These are phyloP conservation scores for Calonectria henricotiae DNA, from an alignment of 2,329 filamentous ascomycete genomes.

Conservation along the genomic window DNA sequence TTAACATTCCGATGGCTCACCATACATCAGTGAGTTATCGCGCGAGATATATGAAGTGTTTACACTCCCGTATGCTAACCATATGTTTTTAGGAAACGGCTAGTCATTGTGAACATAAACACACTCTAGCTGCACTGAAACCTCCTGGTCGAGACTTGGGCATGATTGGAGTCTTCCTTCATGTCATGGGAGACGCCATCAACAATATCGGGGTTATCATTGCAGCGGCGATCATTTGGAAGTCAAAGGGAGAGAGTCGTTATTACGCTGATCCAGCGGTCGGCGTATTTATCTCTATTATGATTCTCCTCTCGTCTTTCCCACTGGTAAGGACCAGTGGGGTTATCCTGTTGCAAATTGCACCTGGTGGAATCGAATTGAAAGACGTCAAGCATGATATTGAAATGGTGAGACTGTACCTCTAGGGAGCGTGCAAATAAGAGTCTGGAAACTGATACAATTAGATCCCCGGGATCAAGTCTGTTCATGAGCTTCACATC, in stretches of 20 bases:
- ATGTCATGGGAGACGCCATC: conserved; percentile 81
- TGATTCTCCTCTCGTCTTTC: conserved; percentile 78
- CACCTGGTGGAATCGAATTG: conserved; percentile 73
- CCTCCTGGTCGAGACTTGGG: conserved; percentile 73
- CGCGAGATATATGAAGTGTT: conserved; percentile 18
- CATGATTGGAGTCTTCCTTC: conserved; percentile 80
- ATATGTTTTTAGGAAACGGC: conserved; percentile 37
- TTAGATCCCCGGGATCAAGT: conserved; percentile 77
- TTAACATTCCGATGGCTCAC: conserved; percentile 39
- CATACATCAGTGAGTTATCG: conserved; percentile 42
- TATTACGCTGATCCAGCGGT: conserved; percentile 83
- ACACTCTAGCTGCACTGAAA: conserved; percentile 55
- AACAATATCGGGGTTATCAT: conserved; percentile 85
- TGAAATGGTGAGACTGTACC: conserved; percentile 67
- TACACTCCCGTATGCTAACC: conserved; percentile 35
- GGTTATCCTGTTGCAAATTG: conserved; percentile 78
- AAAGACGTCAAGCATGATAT: conserved; percentile 79
- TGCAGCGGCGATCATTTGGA: conserved; percentile 80
- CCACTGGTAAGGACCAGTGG: conserved; percentile 77
- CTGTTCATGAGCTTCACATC: conserved; percentile 81
- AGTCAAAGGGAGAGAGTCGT: conserved; percentile 69
- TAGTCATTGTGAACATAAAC: conserved; percentile 68
- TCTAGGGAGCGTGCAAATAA: too few species aligned
- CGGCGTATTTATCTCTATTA: conserved; percentile 79
- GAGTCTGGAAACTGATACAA: conserved; percentile 39